Percentiles rank a stretch among this genome's conserved stretches.
Evolutionary conservation across 1,284 basidiomycete genomes (phyloP).

Genomic region (Malassezia nana): DNA sequence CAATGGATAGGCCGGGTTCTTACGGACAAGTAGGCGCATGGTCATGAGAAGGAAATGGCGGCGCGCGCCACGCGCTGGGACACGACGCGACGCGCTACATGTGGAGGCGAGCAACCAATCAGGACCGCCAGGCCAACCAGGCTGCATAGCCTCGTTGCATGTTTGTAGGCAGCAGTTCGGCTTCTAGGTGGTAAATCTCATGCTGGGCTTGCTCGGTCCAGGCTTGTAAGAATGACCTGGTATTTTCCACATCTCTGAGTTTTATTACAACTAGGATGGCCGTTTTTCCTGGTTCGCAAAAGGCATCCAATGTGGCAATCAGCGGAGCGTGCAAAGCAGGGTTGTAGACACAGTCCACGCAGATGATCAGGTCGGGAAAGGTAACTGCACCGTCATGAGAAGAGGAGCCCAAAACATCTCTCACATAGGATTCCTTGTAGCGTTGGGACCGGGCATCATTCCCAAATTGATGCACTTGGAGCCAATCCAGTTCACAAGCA

Average conservation of each 20-base stretch:
- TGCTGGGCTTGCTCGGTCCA: slow-evolving; percentile 21
- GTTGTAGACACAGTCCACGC: slow-evolving; percentile 41
- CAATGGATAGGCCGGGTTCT: slow-evolving; percentile 59
- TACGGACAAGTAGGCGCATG: slow-evolving; percentile 65
- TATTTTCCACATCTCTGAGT: slow-evolving; percentile 28
- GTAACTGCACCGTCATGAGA: neutral
- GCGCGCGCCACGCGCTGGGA: neutral
- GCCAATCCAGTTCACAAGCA: slow-evolving; percentile 15
- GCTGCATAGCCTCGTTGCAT: slow-evolving; percentile 5
- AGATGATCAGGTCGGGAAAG: slow-evolving; percentile 26
- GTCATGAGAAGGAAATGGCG: neutral
- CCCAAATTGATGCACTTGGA: neutral
- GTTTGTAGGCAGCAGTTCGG: slow-evolving; percentile 2
- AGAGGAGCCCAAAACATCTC: neutral
- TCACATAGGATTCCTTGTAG: neutral
- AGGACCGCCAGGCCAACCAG: slow-evolving; percentile 6
- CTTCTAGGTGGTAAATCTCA: slow-evolving; percentile 22
- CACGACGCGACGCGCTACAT: slow-evolving; percentile 1
- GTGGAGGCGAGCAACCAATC: neutral
- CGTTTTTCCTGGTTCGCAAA: slow-evolving; percentile 22
- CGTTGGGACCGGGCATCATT: neutral
- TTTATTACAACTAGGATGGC: slow-evolving; percentile 30
- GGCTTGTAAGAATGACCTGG: slow-evolving; percentile 22
- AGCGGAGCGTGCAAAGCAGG: slow-evolving; percentile 33
- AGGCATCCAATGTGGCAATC: slow-evolving; percentile 27